Evolutionary conservation across 306 rosid species (phyloP).

Genomic region (Cucumis hystrix): DNA sequence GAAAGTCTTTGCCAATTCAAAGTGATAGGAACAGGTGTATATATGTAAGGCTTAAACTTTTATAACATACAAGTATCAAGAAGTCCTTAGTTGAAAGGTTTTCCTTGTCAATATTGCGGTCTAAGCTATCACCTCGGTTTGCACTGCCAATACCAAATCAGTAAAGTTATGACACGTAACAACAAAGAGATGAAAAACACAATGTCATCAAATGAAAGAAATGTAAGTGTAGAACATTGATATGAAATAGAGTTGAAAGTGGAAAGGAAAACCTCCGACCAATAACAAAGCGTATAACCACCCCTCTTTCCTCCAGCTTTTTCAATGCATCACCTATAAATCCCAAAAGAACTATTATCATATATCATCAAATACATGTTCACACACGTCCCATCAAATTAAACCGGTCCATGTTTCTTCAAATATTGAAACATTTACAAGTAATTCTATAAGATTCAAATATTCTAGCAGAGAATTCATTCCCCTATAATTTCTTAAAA

Average conservation of each 20-base stretch:
- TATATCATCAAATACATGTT: neutral
- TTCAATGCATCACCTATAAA: slow-evolving; percentile 73
- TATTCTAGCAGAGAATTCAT: neutral
- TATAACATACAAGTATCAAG: slow-evolving; percentile 72
- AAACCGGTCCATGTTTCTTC: neutral
- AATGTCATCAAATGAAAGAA: slow-evolving; percentile 12
- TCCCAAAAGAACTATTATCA: slow-evolving; percentile 6
- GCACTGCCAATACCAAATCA: slow-evolving; percentile 45
- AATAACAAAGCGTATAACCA: slow-evolving; percentile 75
- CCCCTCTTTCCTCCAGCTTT: slow-evolving; percentile 94
- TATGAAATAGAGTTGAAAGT: slow-evolving; percentile 9
- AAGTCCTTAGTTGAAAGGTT: slow-evolving; percentile 66
- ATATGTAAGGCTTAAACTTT: slow-evolving; percentile 9
- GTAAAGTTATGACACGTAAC: neutral
- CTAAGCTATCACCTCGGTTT: slow-evolving; percentile 93
- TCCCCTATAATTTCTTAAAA: neutral
- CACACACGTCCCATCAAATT: neutral
- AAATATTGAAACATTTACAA: neutral
- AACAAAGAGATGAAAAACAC: slow-evolving; percentile 5
- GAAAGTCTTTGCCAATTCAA: neutral
- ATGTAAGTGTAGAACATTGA: neutral
- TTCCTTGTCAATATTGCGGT: slow-evolving; percentile 80
- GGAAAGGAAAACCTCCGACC: slow-evolving; percentile 84
- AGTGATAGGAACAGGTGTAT: slow-evolving; percentile 8
- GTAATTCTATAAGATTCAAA: neutral